Evolutionary conservation across 2,329 filamentous ascomycete genomes (phyloP), one percentile per base, ranked within the genome.

Genomic region (Venturiaceae sp.): DNA sequence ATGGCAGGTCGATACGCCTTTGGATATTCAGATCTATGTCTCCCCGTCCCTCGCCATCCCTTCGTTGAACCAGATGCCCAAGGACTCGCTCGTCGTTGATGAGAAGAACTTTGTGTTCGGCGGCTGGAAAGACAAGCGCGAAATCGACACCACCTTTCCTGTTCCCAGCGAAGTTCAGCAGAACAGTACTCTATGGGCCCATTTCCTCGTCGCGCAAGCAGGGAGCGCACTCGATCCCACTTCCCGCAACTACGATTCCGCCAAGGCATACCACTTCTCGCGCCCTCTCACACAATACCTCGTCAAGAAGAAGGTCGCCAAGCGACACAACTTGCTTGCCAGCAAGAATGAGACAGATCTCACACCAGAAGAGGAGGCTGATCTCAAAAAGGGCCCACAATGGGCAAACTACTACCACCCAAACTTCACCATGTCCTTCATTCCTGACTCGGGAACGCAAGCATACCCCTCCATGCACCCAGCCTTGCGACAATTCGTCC

Each of bases 151-250:
- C 6, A 85, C 79, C 37, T 90, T 99, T 68, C 74, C 79, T 3
- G 84, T 97, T 3, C 92, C 94, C 2, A 78, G 79, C 62, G 79
- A 83, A 44, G 91, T 95, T 0, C 92, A 96, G 77, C 81, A 91
- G 64, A 97, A 97, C 70, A 91, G 90, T 34, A 96, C 92, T 1
- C 81, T 99, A 9, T 96, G 90, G 85, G 92, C 89, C 2, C 94
- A 99, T 72, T 95, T 97, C 73, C 96, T 91, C 66, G 77, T 97
- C 61, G 90, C 84, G 11, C 82, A 95, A 63, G 76, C 84, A 9
- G 92, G 92, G 57, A 82, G 83, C 60, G 79, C 82, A 58, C 76
- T 96, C 33, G 92, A 97, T 67, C 92, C 92, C 2, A 80, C 80
- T 9, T 80, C 83, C 58, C 77, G 83, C 0, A 80, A 79, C 60